Evolutionary conservation across 345 rosid genomes (phyloP).

Genomic region (Laguncularia racemosa): DNA sequence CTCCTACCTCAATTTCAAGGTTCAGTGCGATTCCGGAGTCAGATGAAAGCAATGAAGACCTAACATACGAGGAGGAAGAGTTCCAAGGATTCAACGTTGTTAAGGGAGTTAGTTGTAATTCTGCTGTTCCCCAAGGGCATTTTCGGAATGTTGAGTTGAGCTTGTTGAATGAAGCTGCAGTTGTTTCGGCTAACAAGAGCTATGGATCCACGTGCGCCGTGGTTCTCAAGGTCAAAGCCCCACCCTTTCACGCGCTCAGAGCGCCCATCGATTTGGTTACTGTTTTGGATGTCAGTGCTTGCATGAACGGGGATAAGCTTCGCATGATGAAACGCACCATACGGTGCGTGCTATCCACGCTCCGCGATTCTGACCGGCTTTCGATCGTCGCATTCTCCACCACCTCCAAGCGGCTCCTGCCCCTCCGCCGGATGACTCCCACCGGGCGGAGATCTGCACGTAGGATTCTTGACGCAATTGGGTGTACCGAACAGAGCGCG

Average conservation of each 20-base stretch:
- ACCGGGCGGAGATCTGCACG: slow-evolving; percentile 64
- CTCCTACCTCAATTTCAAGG: slow-evolving; percentile 43
- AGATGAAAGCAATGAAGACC: slow-evolving; percentile 56
- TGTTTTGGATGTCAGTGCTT: slow-evolving; percentile 58
- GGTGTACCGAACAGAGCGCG: slow-evolving; percentile 48
- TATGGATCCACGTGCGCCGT: slow-evolving; percentile 44
- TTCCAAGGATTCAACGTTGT: slow-evolving; percentile 51
- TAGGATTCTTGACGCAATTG: slow-evolving; percentile 53
- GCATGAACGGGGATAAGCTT: slow-evolving; percentile 33
- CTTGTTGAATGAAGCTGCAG: slow-evolving; percentile 61
- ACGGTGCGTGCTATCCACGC: slow-evolving; percentile 48
- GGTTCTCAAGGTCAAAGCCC: slow-evolving; percentile 57
- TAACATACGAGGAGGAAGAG: slow-evolving; percentile 17
- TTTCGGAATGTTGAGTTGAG: slow-evolving; percentile 31
- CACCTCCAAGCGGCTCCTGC: slow-evolving; percentile 55
- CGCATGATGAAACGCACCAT: slow-evolving; percentile 58
- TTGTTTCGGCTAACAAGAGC: slow-evolving; percentile 44
- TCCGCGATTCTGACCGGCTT: slow-evolving; percentile 56
- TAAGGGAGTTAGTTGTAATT: not conserved
- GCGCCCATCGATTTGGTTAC: slow-evolving; percentile 67
- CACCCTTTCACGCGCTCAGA: slow-evolving; percentile 32
- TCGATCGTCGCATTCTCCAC: slow-evolving; percentile 77
- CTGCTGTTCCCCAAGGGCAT: no score
- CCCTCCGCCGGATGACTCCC: slow-evolving; percentile 65
- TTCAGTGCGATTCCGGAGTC: slow-evolving; percentile 73